These are phyloP conservation scores for Alternaria angustiovoidea DNA, from an alignment of 2,329 filamentous ascomycete species.

Conservation along the genomic window DNA sequence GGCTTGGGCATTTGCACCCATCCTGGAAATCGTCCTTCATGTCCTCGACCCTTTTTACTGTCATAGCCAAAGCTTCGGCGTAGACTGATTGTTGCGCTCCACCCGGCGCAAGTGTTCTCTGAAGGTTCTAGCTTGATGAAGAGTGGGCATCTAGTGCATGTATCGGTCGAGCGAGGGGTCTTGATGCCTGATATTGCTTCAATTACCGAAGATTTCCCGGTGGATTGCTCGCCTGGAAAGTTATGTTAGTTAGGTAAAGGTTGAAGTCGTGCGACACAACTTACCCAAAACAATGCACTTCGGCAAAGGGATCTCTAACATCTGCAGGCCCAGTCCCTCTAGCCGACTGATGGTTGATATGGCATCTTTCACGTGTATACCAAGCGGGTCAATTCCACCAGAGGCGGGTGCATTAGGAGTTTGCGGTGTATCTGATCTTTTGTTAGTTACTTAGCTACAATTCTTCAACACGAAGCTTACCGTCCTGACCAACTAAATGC, in stretches of 20 bases:
- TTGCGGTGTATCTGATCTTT: background rate
- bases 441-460: background rate
- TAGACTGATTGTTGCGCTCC: constrained; percentile 74
- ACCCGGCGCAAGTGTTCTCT: constrained; percentile 55
- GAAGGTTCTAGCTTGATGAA: constrained; percentile 75
- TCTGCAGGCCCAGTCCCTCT: constrained; percentile 75
- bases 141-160: constrained; percentile 82
- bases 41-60: constrained; percentile 45
- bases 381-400: constrained; percentile 55
- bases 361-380: constrained; percentile 68
- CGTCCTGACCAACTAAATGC: constrained; percentile 2
- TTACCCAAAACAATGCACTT: constrained; percentile 80
- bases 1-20: constrained; percentile 61
- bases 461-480: constrained; percentile 6
- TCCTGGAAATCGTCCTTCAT: constrained; percentile 65
- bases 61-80: constrained; percentile 70
- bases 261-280: background rate
- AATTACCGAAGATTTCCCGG: constrained; percentile 75
- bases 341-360: constrained; percentile 71
- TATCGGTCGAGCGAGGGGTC: constrained; percentile 73
- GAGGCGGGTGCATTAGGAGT: background rate
- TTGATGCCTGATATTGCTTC: constrained; percentile 67
- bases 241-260: background rate
- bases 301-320: constrained; percentile 71
- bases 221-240: constrained; percentile 70